Base-by-base conservation (phyloP, 805 yeast genomes). In the Lipomyces anomalus region DNA sequence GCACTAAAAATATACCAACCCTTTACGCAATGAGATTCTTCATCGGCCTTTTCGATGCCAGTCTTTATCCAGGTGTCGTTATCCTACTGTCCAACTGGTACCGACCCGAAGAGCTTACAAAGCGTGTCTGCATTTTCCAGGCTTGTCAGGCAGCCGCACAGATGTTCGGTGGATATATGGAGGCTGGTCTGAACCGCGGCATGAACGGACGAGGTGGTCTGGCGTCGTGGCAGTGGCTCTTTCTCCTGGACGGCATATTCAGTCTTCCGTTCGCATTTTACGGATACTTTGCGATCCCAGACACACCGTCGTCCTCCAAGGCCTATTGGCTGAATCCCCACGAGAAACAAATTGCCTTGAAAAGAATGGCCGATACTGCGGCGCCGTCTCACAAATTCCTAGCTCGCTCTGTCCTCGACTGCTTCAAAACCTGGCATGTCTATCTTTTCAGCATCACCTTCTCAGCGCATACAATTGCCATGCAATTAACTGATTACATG, bases 171-270 rank as follows among this genome's bases (percentile, higher is more conserved):
- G 74, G 74, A 4, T 71, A 67, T 42, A 53, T 72, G 23, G 74
- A 72, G 51, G 51, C 67, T 71, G 2, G 73, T 69, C 5, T 67
- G 62, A 55, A 52, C 55, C 35, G 56, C 64, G 57, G 61, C 3
- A 55, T 79, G 56, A 61, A 67, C 46, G 81, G 78, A 26, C 61
- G 58, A 7, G 57, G 61, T 35, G 80, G 79, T 1, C 60, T 72
- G 16, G 66, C 69, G 6, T 74, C 80, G 17, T 80, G 85, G 85
- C 71, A 78, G 62, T 80, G 84, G 85, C 72, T 78, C 64, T 77
- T 76, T 54, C 70, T 80, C 41, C 69, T 80, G 44, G 84, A 80
- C 61, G 82, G 84, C 24, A 63, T 79, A 44, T 59, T 70, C 38
- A 60, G 66, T 2, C 48, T 67, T 9, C 65, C 62, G 4, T 61